Conservation (phyloP, 768 basidiomycete genomes). For the Russula lepida region DNA sequence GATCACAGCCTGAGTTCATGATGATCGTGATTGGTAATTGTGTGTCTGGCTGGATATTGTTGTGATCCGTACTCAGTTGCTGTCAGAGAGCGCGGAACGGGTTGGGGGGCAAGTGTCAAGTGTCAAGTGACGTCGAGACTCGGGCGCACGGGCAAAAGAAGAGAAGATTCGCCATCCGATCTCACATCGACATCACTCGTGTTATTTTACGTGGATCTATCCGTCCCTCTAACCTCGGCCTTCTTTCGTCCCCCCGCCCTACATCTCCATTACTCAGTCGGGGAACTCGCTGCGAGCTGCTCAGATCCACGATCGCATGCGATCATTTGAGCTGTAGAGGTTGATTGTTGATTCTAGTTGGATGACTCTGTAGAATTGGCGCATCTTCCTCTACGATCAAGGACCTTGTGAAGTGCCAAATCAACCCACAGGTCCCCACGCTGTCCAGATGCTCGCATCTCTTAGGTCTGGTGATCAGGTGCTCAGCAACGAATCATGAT, state of each 20-base stretch:
- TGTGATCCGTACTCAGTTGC: not conserved
- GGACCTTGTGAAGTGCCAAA: not conserved
- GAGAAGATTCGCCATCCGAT: not conserved
- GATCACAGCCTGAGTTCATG: not conserved
- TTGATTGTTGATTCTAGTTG: not conserved
- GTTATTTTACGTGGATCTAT: slow-evolving; percentile 8
- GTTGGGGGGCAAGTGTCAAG: too few relatives aligned
- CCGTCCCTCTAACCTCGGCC: not conserved
- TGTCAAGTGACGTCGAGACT: not conserved
- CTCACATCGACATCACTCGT: slow-evolving; percentile 3
- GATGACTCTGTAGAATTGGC: not conserved
- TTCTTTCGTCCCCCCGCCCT: not conserved
- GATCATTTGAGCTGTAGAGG: not conserved
- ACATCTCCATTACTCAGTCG: not conserved
- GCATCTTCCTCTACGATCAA: not conserved
- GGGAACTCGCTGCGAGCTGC: not conserved
- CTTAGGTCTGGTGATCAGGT: not conserved
- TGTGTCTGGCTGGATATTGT: not conserved
- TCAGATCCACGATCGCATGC: not conserved
- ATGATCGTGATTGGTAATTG: not conserved
- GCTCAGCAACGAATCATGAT: not conserved
- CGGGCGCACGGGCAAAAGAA: not conserved
- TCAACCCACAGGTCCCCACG: not conserved
- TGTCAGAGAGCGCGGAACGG: not conserved
- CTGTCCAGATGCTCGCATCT: not conserved